Base-by-base conservation (phyloP, 805 yeast species). In the Pichia insulana region DNA sequence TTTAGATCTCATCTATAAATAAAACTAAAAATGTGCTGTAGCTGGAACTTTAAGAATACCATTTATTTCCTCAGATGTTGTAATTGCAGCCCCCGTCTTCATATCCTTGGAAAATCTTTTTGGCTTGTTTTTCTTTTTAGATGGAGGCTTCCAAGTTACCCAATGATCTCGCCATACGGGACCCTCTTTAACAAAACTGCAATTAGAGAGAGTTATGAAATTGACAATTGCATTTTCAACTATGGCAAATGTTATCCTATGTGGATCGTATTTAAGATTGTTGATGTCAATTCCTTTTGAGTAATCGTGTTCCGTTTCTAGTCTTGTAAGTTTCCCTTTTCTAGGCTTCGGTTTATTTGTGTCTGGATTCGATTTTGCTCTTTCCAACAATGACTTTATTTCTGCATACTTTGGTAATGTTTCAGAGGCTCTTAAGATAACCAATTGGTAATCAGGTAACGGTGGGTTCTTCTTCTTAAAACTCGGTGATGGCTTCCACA, bases 401-500 rank as follows among this genome's bases (percentile, higher is more conserved):
- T 75, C 73, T 1, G 49, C 12, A 2, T 69, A 59, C 0, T 65
- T 59, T 0, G 87, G 85, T 37, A 81, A 70, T 15, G 58, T 57
- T 2, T 59, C 57, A 10, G 63, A 64, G 3, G 74, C 68, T 44
- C 77, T 73, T 13, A 76, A 68, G 0, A 86, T 75, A 2, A 74
- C 68, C 1, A 90, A 61, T 51, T 80, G 86, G 56, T 74, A 89
- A 57, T 89, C 89, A 1, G 96, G 95, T 2, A 54, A 36, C 0
- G 81, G 78, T 1, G 95, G 94, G 18, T 56, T 52, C 28, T 76
- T 78, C 51, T 87, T 87, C 45, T 78, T 79, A 64, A 83, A 89
- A 3, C 66, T 61, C 0, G 83, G 70, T 2, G 70, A 65, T 2
- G 97, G 97, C 57, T 84, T 87, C 96, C 96, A 89, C 3, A 85